Conservation (phyloP, 2,329 filamentous ascomycete genomes). For the Alternaria novae-zelandiae region DNA sequence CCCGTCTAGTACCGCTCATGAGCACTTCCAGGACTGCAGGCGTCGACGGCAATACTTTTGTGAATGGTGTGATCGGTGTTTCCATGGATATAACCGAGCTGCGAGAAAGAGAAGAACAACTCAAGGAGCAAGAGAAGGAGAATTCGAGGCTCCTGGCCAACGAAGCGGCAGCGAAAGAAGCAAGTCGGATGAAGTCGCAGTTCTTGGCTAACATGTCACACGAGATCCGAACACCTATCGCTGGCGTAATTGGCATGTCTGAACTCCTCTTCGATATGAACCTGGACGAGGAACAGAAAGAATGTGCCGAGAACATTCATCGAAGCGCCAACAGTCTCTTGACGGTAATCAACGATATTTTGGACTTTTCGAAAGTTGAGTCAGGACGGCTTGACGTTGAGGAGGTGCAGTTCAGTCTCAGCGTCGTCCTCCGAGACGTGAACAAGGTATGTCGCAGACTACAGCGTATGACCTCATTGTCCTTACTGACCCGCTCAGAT, state of each 20-base stretch:
- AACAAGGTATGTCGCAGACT: slow-evolving; percentile 59
- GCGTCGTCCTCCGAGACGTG: slow-evolving; percentile 76
- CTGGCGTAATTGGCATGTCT: slow-evolving; percentile 80
- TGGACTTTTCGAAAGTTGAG: slow-evolving; percentile 88
- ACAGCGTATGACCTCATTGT: neutral
- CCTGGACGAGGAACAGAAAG: slow-evolving; percentile 72
- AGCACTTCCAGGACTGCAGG: slow-evolving; percentile 62
- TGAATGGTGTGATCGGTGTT: slow-evolving; percentile 79
- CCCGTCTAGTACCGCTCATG: slow-evolving; percentile 71
- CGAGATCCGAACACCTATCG: slow-evolving; percentile 79
- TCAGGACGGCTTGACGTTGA: slow-evolving; percentile 79
- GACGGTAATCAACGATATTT: slow-evolving; percentile 88
- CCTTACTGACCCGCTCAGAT: slow-evolving; percentile 53
- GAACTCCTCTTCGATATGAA: slow-evolving; percentile 74
- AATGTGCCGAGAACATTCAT: slow-evolving; percentile 79
- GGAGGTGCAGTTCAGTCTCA: slow-evolving; percentile 79
- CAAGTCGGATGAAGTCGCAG: slow-evolving; percentile 78
- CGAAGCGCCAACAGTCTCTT: slow-evolving; percentile 80
- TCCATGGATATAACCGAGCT: slow-evolving; percentile 80
- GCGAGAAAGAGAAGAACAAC: slow-evolving; percentile 67
- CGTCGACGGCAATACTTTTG: slow-evolving; percentile 57
- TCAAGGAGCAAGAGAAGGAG: slow-evolving; percentile 70
- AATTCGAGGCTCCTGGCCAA: slow-evolving; percentile 75
- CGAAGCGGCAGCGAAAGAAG: slow-evolving; percentile 79
- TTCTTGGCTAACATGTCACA: slow-evolving; percentile 85